Base-by-base conservation (phyloP, 2,329 filamentous ascomycete species). In the Beauveria rudraprayagi region DNA sequence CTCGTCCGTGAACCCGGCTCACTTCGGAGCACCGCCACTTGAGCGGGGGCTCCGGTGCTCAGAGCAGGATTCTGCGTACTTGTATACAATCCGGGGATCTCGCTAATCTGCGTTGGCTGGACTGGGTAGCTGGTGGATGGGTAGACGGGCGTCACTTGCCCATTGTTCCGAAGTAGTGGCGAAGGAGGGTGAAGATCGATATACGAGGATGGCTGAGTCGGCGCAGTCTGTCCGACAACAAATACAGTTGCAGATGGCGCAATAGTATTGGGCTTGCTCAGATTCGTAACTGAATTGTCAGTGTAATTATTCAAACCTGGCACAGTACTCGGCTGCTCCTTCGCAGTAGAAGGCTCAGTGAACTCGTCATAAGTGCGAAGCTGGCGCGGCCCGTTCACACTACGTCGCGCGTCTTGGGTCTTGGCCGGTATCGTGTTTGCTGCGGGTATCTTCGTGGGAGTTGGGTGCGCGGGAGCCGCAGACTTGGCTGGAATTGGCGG, bases 111-210 rank as follows among this genome's bases (percentile, higher is more conserved):
- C 8, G 43, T 30, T 9, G n/a, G 51, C 4, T 90, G 87, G 54
- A 86, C 85, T 58, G 90, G 89, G 69, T 90, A 89, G 28, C 90
- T 19, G 8, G 17, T 52, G n/a, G 30, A 85, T 57, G 90, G 89
- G 68, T 90, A 89, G 28, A 90, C 89, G 56, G 90, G 90, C 69
- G 88, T 76, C 47, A 88, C 88, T 41, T 86, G 87, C 56, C 86
- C 87, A 70, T 92, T 88, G 66, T 86, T 87, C 69, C 86, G 85
- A 67, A 92, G 80, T 62, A 92, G 77, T 57, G 86, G 85, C 64
- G 88, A 81, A 56, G 83, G 75, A 65, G 72, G 77, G 66, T 68
- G 71, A 51, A 65, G 67, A 53, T 72, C 69, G 64, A 67, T 62
- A 56, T 72, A 68, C 17, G 66, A 61, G 34, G 44, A 41, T 19